Percentiles rank a stretch among this genome's conserved stretches.
phyloP scores from a whole-genome alignment of 345 rosid species.

The Draba incana region DNA sequence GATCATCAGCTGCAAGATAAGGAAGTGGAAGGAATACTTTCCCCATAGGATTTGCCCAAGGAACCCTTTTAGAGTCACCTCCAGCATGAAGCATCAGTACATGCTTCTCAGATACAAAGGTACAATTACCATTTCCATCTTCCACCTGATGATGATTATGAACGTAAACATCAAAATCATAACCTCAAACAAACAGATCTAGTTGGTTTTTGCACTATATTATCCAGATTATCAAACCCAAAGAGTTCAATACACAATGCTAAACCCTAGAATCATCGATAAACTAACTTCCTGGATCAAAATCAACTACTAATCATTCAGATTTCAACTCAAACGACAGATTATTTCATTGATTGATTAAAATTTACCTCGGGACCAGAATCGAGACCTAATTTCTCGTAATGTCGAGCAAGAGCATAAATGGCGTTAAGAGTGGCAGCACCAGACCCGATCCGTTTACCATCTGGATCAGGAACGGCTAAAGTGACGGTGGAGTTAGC shows the following conservation, averaged over 20 bases:
- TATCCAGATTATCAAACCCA: no score
- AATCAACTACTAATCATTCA: no score
- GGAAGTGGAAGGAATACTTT: constrained; percentile 97
- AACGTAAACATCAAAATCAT: constrained; percentile 33
- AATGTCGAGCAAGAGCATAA: constrained; percentile 65
- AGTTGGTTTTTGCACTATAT: neutral
- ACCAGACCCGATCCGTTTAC: constrained; percentile 94
- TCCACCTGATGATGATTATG: constrained; percentile 50
- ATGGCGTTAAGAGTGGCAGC: constrained; percentile 96
- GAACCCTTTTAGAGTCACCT: constrained; percentile 98
- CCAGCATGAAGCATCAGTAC: constrained; percentile 97
- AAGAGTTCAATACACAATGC: no score
- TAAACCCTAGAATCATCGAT: no score
- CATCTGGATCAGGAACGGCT: constrained; percentile 89
- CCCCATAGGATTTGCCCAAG: constrained; percentile 99
- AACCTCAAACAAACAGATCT: constrained; percentile 27
- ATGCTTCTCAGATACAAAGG: constrained; percentile 65
- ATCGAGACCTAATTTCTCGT: constrained; percentile 42
- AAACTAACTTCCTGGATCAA: no score
- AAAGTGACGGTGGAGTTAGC: constrained; percentile 78
- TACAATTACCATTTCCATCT: constrained; percentile 42
- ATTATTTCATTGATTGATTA: no score
- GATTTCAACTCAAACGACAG: no score
- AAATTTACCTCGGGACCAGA: constrained; percentile 42
- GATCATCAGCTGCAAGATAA: constrained; percentile 87